phyloP scores from a whole-genome alignment of 768 basidiomycete species.

The Cantharellus cinnabarinus region DNA sequence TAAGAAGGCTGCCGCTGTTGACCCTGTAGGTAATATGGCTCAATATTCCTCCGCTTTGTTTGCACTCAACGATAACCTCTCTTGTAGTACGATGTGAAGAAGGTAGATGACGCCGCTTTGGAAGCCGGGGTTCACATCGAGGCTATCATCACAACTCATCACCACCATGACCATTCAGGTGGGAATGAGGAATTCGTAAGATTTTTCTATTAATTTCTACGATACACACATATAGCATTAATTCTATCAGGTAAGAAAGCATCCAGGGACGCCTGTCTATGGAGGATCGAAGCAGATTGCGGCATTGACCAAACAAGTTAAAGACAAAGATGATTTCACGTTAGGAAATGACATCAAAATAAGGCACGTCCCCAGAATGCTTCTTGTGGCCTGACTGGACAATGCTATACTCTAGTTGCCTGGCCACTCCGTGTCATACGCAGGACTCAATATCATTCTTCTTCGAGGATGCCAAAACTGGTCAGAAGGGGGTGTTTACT shows the following conservation, averaged over 20 bases:
- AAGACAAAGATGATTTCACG: conserved; percentile 61
- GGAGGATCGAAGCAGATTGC: conserved; percentile 59
- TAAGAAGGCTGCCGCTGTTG: conserved; percentile 3
- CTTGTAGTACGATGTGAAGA: conserved; percentile 38
- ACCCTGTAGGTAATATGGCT: neutral
- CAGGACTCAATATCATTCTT: conserved; percentile 91
- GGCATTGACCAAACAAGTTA: conserved; percentile 50
- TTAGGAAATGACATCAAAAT: conserved; percentile 27
- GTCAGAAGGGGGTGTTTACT: conserved; percentile 67
- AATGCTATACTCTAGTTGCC: conserved; percentile 28
- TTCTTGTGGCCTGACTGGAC: conserved; percentile 25
- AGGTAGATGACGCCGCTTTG: conserved; percentile 42
- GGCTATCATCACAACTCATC: conserved; percentile 75
- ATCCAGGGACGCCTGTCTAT: conserved; percentile 42
- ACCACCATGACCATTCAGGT: conserved; percentile 76
- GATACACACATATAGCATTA: neutral
- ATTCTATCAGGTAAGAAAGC: conserved; percentile 20
- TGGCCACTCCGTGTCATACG: conserved; percentile 86
- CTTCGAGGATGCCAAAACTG: conserved; percentile 32
- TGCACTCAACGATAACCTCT: conserved; percentile 33
- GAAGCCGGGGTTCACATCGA: conserved; percentile 42
- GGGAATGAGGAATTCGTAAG: conserved; percentile 32
- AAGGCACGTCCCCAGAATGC: conserved; percentile 10
- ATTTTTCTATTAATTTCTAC: neutral
- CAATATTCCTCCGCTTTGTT: conserved; percentile 31